Conservation (phyloP, 495 filamentous ascomycete genomes). For the Penicillium dipodomyicola region DNA sequence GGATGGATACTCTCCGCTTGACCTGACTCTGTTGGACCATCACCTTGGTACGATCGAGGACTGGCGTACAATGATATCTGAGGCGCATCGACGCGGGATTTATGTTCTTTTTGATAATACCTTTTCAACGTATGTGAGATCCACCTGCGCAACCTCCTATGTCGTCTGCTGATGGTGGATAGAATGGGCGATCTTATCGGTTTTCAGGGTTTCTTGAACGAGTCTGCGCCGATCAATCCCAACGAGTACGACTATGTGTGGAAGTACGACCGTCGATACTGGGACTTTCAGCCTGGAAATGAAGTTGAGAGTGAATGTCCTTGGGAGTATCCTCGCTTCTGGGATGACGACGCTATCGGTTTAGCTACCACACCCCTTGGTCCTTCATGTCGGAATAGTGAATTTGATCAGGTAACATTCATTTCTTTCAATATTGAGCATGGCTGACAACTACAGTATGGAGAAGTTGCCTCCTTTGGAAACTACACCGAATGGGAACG, state of each 20-base stretch:
- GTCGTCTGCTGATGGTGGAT: slow-evolving; percentile 1
- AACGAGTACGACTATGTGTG: slow-evolving; percentile 41
- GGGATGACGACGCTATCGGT: slow-evolving; percentile 7
- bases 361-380: slow-evolving; percentile 11
- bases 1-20: slow-evolving; percentile 37
- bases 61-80: slow-evolving; percentile 32
- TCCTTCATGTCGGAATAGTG: slow-evolving; percentile 17
- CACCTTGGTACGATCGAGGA: slow-evolving; percentile 37
- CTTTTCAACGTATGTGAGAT: slow-evolving; percentile 30
- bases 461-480: slow-evolving; percentile 43
- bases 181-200: slow-evolving; percentile 48
- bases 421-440: slow-evolving; percentile 5
- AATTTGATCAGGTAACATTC: slow-evolving; percentile 27
- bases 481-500: slow-evolving; percentile 40
- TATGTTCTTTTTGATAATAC: slow-evolving; percentile 41
- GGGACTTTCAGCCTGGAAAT: slow-evolving; percentile 36
- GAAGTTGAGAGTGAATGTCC: slow-evolving; percentile 19
- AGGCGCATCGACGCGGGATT: slow-evolving; percentile 35
- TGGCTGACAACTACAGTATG: slow-evolving; percentile 17
- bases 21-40: slow-evolving; percentile 37
- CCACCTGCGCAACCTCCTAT: slow-evolving; percentile 4
- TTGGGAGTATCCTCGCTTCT: slow-evolving; percentile 10
- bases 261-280: slow-evolving; percentile 42
- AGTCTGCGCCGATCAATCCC: slow-evolving; percentile 38
- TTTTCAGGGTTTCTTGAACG: slow-evolving; percentile 42